Evolutionary conservation across 192 early-diverging fungal species (phyloP), one percentile per base, ranked within the genome.

Genomic region (Entomortierella parvispora): DNA sequence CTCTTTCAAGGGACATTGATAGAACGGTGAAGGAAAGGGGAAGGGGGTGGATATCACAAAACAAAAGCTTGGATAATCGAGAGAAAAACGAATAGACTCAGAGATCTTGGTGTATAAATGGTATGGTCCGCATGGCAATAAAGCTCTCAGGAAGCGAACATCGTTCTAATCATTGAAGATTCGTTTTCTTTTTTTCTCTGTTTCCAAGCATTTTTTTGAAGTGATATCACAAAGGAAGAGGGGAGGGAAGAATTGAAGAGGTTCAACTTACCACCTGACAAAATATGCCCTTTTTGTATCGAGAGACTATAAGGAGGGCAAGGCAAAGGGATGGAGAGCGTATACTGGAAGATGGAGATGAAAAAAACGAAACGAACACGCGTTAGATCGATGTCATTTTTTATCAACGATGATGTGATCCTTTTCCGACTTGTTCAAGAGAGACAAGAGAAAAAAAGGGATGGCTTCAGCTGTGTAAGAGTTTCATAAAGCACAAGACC

Each of bases 31-130:
- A n/a, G n/a, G n/a, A n/a, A n/a, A n/a, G n/a, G n/a, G n/a, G n/a
- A n/a, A n/a, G n/a, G n/a, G n/a, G n/a, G n/a, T n/a, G n/a, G n/a
- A n/a, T n/a, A n/a, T n/a, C n/a, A n/a, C n/a, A n/a, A n/a, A n/a
- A n/a, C n/a, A n/a, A n/a, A n/a, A n/a, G n/a, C n/a, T n/a, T n/a
- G n/a, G n/a, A n/a, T n/a, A n/a, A n/a, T n/a, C n/a, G n/a, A n/a
- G n/a, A n/a, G n/a, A n/a, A n/a, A n/a, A n/a, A n/a, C n/a, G n/a
- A n/a, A n/a, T n/a, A 48, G 58, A 48, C 65, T 77, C 74, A 77
- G 65, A 77, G 74, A 77, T 77, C 74, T 77, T 77, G 71, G 71
- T 76, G 71, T 76, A 76, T 76, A 76, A 76, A 76, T 76, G 71
- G 32, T 47, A 67, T 76, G 71, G 71, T 76, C 71, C 71, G 71